Evolutionary conservation across 2,329 filamentous ascomycete species (phyloP), one percentile per base, ranked within the genome.

Genomic region (Apiospora kogelbergensis): DNA sequence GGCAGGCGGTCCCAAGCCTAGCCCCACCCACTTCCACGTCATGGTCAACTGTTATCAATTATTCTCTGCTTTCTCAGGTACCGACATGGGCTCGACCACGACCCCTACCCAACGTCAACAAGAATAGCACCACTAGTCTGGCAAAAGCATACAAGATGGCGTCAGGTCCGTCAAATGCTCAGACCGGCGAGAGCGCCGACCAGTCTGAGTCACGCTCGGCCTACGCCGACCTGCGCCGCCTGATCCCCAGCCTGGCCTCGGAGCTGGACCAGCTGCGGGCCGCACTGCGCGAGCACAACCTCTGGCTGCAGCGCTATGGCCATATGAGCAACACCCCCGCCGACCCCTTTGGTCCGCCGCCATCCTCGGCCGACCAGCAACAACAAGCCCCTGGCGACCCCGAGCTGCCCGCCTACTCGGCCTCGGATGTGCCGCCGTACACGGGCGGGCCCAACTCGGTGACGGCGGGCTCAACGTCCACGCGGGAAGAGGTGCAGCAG

Each of bases 181-280:
- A 30, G 26, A 63, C 60, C 22, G 66, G 45, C 37, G 45, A 48
- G 10, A 45, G 41, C 15, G 65, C 33, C 41, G 41, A 45, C 40
- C 63, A 42, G 63, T 69, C 68, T 6, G 70, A 71, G 33, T 66
- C 70, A 1, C 71, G 72, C 53, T 69, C 74, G 10, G 73, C 75
- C 10, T 77, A 77, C 70, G 69, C 74, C 68, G 76, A 77, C 68
- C 71, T 77, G 48, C 72, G 70, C 37, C 72, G 73, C 9, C 70
- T 77, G 64, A 77, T 75, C 44, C 75, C 76, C 7, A 71, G 70
- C 17, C 73, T 77, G 22, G 75, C 76, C 3, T 68, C 72, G 46
- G 76, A 77, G 70, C 70, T 77, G 30, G 76, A 77, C 67, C 73
- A 75, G 20, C 73, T 77, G 60, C 72, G 76, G 26, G 74, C 75